These are phyloP conservation scores for Salix udensis DNA, from an alignment of 345 rosid species.

Conservation along the genomic window DNA sequence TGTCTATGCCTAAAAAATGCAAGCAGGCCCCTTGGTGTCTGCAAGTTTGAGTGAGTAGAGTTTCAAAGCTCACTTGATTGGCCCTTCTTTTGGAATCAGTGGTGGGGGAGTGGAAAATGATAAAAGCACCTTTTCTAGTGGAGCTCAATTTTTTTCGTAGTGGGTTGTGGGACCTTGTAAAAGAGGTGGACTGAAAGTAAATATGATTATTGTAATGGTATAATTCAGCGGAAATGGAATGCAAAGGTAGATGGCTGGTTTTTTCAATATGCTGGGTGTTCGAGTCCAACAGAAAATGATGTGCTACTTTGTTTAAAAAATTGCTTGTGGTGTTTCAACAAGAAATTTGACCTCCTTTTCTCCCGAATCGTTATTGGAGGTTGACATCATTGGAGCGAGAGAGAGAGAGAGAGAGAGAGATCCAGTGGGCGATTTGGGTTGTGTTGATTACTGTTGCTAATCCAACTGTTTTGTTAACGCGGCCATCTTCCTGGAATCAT, in stretches of 20 bases:
- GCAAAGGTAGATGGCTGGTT: slow-evolving; percentile 3
- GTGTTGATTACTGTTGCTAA: not conserved
- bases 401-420: not conserved
- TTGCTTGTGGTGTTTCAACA: slow-evolving; percentile 21
- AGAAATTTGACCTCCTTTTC: slow-evolving; percentile 28
- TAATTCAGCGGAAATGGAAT: slow-evolving; percentile 9
- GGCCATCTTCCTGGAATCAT: not conserved
- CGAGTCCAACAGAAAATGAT: slow-evolving; percentile 18
- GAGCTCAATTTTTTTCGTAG: slow-evolving; percentile 37
- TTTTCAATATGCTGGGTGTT: not conserved
- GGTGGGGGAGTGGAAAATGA: slow-evolving; percentile 65
- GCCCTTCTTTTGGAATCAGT: slow-evolving; percentile 35
- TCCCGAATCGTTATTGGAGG: slow-evolving; percentile 23
- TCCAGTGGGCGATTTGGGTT: not conserved
- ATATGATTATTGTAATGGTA: slow-evolving; percentile 5
- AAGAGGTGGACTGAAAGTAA: slow-evolving; percentile 10
- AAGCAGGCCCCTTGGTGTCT: slow-evolving; percentile 28
- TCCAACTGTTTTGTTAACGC: not conserved
- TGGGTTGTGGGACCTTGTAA: slow-evolving; percentile 67
- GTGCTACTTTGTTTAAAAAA: not conserved
- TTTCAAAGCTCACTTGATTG: slow-evolving; percentile 61
- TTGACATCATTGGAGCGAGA: slow-evolving; percentile 8
- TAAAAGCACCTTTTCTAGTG: slow-evolving; percentile 54
- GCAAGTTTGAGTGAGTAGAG: slow-evolving; percentile 37
- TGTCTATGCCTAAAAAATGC: slow-evolving; percentile 41